Evolutionary conservation across 441 rosid genomes (phyloP), one percentile per base, ranked within the genome.

Genomic region (Theobroma grandiflorum): DNA sequence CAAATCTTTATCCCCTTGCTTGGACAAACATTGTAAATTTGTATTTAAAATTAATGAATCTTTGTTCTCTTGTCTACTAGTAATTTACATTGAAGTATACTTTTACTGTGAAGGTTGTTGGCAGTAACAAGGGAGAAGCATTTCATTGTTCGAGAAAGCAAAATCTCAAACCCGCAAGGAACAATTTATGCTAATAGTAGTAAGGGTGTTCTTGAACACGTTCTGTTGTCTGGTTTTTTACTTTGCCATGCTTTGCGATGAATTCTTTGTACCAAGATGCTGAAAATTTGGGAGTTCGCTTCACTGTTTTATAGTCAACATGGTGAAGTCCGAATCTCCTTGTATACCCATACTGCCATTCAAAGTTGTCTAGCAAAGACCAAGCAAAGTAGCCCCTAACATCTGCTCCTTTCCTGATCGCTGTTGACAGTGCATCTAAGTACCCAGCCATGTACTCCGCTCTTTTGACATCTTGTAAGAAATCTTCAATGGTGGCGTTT

Each of bases 371-470:
- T 0, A 88, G 87, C 81, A 91, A 84, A 73, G 93, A 87, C 94
- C 93, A 89, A 31, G 84, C 76, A 53, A 89, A 87, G 83, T 90
- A 91, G 4, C 95, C 92, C 80, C 90, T 86, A 5, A 90, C 84
- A 82, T 91, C 90, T 78, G 90, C 92, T 75, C 92, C 93, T 58
- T 88, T 85, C 83, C 91, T 89, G 80, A 91, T 79, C 76, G 95
- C 94, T 50, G 55, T 79, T 71, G 35, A 16, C n/a, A 93, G 80
- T 6, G 90, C 84, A 68, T 88, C 89, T 52, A 92, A 85, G 79
- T 92, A 84, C 72, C 86, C 78, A 35, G 80, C 79, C 82, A 95
- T 82, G 86, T 87, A 89, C 65, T 87, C 81, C 67, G 89, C 87
- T 75, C 94, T 86, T 77, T 85, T 80, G 20, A 66, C 79, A 79